Conservation (phyloP, 2,329 filamentous ascomycete genomes). For the Aspergillus sclerotialis region DNA sequence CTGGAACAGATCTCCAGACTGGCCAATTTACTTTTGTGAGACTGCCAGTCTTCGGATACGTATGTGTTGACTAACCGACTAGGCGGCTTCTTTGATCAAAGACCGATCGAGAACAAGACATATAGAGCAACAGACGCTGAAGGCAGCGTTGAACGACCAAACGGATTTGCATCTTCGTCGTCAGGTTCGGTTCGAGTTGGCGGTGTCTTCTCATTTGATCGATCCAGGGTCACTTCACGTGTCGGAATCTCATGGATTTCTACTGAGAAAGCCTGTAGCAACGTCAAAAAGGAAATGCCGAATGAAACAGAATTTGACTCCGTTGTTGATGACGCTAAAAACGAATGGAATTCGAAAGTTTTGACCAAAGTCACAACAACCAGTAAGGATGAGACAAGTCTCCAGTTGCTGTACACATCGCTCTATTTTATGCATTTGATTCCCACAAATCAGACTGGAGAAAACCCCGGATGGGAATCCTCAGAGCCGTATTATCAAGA, state of each 20-base stretch:
- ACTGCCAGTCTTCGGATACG: not conserved
- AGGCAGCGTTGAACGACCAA: slow-evolving; percentile 22
- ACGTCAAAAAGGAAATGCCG: slow-evolving; percentile 52
- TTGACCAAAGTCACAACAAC: slow-evolving; percentile 58
- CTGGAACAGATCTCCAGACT: slow-evolving; percentile 58
- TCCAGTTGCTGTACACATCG: slow-evolving; percentile 59
- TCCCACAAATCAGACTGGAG: slow-evolving; percentile 63
- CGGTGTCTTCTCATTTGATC: slow-evolving; percentile 48
- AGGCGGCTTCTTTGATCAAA: slow-evolving; percentile 53
- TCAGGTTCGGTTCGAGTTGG: slow-evolving; percentile 40
- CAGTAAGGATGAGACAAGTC: slow-evolving; percentile 48
- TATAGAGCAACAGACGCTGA: slow-evolving; percentile 20
- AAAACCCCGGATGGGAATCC: slow-evolving; percentile 61
- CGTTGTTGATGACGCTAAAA: slow-evolving; percentile 43
- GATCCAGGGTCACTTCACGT: slow-evolving; percentile 45
- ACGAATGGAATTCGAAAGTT: slow-evolving; percentile 55
- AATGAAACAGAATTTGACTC: slow-evolving; percentile 34
- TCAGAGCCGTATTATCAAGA: slow-evolving; percentile 65
- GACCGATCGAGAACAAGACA: slow-evolving; percentile 21
- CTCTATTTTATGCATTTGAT: slow-evolving; percentile 65
- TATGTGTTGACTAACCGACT: slow-evolving; percentile 28
- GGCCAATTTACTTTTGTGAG: slow-evolving; percentile 24
- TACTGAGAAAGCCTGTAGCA: slow-evolving; percentile 51
- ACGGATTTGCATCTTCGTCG: slow-evolving; percentile 28
- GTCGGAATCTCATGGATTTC: slow-evolving; percentile 67